These are phyloP conservation scores for Trichophyton schoenleinii DNA, from an alignment of 2,329 filamentous ascomycete species.

Conservation along the genomic window DNA sequence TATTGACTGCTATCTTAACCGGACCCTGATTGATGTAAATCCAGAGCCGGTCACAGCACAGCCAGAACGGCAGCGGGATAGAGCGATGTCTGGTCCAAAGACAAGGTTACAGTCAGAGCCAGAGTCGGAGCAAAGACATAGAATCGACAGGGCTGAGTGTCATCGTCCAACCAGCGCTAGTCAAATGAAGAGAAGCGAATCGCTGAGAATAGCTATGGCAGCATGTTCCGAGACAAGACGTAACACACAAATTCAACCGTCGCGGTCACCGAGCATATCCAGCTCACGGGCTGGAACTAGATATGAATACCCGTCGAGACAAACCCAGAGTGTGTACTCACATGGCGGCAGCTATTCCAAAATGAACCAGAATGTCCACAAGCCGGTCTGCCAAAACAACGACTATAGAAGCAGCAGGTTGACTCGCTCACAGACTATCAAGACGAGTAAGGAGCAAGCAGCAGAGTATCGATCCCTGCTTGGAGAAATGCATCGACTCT, in stretches of 20 bases:
- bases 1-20: conserved; percentile 5
- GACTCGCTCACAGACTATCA: conserved; percentile 2
- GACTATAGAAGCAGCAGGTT: neutral
- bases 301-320: neutral
- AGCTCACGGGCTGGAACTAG: neutral
- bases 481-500: neutral
- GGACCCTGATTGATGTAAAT: neutral
- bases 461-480: conserved; percentile 5
- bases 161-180: neutral
- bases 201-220: neutral
- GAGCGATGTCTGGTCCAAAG: neutral
- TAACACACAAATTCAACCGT: neutral
- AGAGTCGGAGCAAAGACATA: neutral
- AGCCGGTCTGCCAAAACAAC: neutral
- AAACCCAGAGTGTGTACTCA: neutral
- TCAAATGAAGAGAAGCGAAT: neutral
- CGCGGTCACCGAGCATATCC: neutral
- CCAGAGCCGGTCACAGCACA: neutral
- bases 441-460: conserved; percentile 7
- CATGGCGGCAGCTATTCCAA: neutral
- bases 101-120: neutral
- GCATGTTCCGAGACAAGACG: neutral
- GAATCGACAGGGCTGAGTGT: neutral
- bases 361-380: neutral
- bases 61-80: neutral